Evolutionary conservation across 2,329 filamentous ascomycete species (phyloP).

Genomic region (Cercospora janseana): DNA sequence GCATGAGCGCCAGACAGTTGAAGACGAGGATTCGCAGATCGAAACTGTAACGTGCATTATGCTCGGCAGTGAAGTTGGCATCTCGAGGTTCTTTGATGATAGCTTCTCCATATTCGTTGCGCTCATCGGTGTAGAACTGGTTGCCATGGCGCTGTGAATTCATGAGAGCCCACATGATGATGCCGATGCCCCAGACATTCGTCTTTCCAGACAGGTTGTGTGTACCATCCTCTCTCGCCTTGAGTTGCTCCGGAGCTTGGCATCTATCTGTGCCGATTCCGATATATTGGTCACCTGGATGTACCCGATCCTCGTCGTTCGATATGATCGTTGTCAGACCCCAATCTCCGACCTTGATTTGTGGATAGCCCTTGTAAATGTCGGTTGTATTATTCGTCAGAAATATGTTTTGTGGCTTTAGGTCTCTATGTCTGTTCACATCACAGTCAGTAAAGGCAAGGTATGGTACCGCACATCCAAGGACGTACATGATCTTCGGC

Average conservation of each 20-base stretch:
- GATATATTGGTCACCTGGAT: neutral
- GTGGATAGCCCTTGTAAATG: neutral
- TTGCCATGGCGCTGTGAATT: too few species aligned
- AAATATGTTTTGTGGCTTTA: conserved; percentile 97
- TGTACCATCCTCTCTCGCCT: neutral
- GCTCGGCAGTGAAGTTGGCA: neutral
- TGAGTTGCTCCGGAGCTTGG: neutral
- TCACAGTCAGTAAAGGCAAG: neutral
- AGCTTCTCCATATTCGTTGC: neutral
- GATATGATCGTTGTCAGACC: conserved; percentile 2
- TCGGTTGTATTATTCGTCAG: conserved; percentile 58
- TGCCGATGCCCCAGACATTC: conserved; percentile 17
- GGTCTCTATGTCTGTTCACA: conserved; percentile 65
- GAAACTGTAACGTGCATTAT: neutral
- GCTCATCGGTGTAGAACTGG: neutral
- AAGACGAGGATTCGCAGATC: neutral
- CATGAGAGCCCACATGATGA: conserved; percentile 12
- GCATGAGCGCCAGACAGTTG: neutral
- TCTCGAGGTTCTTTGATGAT: neutral
- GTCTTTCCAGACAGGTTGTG: neutral
- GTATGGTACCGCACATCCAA: neutral
- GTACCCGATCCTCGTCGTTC: neutral
- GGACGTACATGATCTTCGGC: conserved; percentile 69
- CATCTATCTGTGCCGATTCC: neutral
- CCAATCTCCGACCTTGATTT: conserved; percentile 6